Evolutionary conservation across 306 rosid genomes (phyloP), one percentile per base, ranked within the genome.

Genomic region (Prunus kanzakura): DNA sequence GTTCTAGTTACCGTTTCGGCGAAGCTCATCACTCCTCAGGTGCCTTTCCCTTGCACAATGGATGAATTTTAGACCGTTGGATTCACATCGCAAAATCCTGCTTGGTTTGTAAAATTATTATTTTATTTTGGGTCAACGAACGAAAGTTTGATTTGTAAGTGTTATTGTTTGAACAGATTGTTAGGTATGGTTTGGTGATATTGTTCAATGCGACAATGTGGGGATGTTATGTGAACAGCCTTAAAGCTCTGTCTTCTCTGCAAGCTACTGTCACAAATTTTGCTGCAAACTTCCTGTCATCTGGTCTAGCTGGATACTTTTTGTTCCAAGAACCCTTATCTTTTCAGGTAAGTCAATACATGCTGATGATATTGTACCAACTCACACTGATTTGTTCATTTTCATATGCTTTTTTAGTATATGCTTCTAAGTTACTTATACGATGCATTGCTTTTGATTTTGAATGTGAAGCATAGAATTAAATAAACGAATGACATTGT

Each of bases 211-310:
- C 87, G 69, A 80, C 84, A 9, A 94, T 94, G 98, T 94, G 98
- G 98, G 89, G 82, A 65, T 92, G 88, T 47, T 90, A 87, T 79
- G 96, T 92, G 69, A 90, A 94, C 78, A 94, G 97, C 81, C 92
- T 94, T 6, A 92, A 90, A 83, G 86, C 87, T 74, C 88, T 94
- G 27, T 90, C 97, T 0, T 89, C 98, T 73, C 86, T 94, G 15
- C 97, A 94, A 81, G 98, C 98, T 2, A 94, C 95, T 1, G 97
- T 84, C 43, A 94, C 97, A 11, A 94, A 94, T 84, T 92, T 94
- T 67, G 94, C 96, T 29, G 86, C 95, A 29, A 94, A 94, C 87
- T 92, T 94, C 68, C 89, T 94, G 76, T 81, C 90, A 67, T 94
- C 93, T 76, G 93, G 98, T 80, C 85, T 94, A 30, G 95, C 91